A percentile compares a stretch with the other conserved stretches of the same genome.
phyloP scores from a whole-genome alignment of 2,329 filamentous ascomycete genomes.

The Trichoderma oligosporum region DNA sequence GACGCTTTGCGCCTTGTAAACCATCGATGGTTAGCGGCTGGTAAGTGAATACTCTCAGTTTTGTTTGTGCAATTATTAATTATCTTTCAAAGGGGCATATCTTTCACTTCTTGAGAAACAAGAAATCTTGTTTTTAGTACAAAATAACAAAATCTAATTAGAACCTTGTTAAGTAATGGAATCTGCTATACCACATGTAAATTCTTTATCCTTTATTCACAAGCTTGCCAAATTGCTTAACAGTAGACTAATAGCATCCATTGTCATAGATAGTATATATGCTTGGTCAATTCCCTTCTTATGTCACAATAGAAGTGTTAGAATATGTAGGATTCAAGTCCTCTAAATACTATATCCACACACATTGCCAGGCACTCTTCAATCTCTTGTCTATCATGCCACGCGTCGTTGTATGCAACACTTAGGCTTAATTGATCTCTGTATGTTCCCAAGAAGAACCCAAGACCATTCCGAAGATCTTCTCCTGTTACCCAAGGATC shows the following conservation, averaged over 20 bases:
- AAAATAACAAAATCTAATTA: no score
- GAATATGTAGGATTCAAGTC: no score
- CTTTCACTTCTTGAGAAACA: background rate
- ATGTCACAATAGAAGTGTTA: no score
- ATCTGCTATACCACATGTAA: no score
- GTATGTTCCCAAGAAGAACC: conserved; percentile 41
- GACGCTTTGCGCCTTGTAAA: background rate
- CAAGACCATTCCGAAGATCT: conserved; percentile 38
- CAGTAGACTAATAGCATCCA: no score
- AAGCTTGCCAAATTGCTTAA: no score
- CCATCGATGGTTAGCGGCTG: background rate
- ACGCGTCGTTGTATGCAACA: conserved; percentile 42
- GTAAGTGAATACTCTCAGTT: background rate
- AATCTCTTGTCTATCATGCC: conserved; percentile 31
- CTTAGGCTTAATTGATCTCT: conserved; percentile 36
- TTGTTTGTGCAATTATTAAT: background rate
- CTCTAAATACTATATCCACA: no score
- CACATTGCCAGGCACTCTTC: conserved; percentile 26
- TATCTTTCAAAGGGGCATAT: background rate
- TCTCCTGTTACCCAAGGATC: conserved; percentile 45
- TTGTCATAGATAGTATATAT: no score
- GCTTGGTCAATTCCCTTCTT: no score
- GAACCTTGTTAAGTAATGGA: no score
- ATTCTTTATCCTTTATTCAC: no score
- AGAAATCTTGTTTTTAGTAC: no score